Conservation (phyloP, 371 early-diverging fungal genomes). For the Rhizoclosmatium hyalinum region DNA sequence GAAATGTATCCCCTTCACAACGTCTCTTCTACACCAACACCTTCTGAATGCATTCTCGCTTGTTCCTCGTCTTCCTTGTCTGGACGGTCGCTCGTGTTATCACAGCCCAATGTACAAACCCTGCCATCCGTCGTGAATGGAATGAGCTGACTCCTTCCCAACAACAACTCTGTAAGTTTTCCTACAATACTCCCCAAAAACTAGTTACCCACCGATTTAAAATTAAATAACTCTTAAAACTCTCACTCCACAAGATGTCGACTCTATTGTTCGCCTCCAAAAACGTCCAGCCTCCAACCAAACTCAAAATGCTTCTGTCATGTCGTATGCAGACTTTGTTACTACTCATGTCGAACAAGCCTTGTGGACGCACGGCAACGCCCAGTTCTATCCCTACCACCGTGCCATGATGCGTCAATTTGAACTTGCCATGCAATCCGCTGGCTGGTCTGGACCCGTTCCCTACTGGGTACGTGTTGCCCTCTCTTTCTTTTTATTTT, state of each 20-base stretch:
- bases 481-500: too few relatives aligned
- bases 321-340: conserved; percentile 19
- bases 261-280: background rate
- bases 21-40: too few relatives aligned
- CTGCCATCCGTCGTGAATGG: conserved; percentile 30
- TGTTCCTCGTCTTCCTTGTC: too few relatives aligned
- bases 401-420: conserved; percentile 28
- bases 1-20: too few relatives aligned
- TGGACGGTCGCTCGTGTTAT: background rate
- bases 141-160: background rate
- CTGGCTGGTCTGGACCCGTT: conserved; percentile 11
- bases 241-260: background rate
- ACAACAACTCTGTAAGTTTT: background rate
- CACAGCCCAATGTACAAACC: conserved; percentile 25
- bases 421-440: conserved; percentile 30
- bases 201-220: background rate
- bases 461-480: conserved; percentile 2
- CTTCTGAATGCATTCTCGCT: too few relatives aligned
- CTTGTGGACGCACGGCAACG: conserved; percentile 29
- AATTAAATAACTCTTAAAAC: background rate
- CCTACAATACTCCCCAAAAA: background rate
- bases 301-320: background rate
- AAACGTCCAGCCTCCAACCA: conserved; percentile 1
- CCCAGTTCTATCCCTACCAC: conserved; percentile 35
- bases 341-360: background rate